Evolutionary conservation across 768 basidiomycete species (phyloP).

Genomic region (Russula griseocarnosa): DNA sequence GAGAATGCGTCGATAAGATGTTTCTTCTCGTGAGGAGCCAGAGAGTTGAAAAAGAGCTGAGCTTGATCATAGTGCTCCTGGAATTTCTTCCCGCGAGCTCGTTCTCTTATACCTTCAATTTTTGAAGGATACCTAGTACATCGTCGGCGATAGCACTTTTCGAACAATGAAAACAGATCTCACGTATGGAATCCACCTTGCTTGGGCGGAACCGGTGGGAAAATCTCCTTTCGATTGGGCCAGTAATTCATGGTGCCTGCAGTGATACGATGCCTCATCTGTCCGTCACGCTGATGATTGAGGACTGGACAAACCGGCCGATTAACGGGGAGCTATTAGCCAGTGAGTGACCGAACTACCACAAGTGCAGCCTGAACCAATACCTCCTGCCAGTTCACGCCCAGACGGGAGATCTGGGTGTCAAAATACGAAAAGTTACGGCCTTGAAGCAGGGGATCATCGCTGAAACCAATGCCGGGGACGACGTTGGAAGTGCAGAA

Average conservation of each 20-base stretch:
- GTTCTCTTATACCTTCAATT: conserved; percentile 51
- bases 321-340: conserved; percentile 72
- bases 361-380: conserved; percentile 10
- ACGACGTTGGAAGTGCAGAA: conserved; percentile 70
- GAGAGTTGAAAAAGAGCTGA: conserved; percentile 81
- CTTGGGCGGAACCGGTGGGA: conserved; percentile 44
- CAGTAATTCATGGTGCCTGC: conserved; percentile 69
- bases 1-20: conserved; percentile 67
- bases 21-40: conserved; percentile 60
- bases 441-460: conserved; percentile 78
- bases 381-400: conserved; percentile 73
- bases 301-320: conserved; percentile 71
- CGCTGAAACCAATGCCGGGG: conserved; percentile 56
- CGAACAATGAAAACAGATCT: conserved; percentile 3
- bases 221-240: conserved; percentile 65
- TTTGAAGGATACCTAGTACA: conserved; percentile 45
- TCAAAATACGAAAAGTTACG: conserved; percentile 87
- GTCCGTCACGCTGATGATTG: conserved; percentile 64
- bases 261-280: conserved; percentile 52
- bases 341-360: conserved; percentile 9
- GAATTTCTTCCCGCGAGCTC: conserved; percentile 69
- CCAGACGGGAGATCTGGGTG: conserved; percentile 76
- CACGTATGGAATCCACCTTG: conserved; percentile 57
- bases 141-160: conserved; percentile 11
- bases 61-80: conserved; percentile 74